Conservation (phyloP, 139 green algal genomes). For the Pleodorina starrii region DNA sequence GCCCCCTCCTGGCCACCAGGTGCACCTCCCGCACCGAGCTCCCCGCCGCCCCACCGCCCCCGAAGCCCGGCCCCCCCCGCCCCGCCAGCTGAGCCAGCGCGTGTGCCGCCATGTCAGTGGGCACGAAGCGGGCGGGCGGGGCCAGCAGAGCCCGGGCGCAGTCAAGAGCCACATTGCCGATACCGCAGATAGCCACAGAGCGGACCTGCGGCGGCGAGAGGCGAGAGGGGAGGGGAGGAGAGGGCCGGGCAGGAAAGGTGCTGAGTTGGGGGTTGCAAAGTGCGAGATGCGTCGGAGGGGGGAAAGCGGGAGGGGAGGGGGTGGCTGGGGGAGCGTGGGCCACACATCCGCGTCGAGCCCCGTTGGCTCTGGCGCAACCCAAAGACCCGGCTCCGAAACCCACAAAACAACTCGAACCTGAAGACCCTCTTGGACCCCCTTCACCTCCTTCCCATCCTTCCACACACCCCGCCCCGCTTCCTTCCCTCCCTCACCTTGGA, state of each 20-base stretch:
- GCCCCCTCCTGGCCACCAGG: constrained; percentile 88
- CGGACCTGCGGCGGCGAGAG: neutral
- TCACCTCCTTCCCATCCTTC: no score
- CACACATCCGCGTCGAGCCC: no score
- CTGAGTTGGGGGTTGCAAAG: neutral
- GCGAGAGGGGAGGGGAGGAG: neutral
- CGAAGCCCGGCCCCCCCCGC: neutral
- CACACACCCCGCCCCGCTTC: no score
- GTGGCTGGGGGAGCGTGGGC: no score
- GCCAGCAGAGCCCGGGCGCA: constrained; percentile 92
- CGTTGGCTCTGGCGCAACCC: no score
- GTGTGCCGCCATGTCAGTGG: constrained; percentile 90
- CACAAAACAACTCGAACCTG: no score
- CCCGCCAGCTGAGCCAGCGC: constrained; percentile 76
- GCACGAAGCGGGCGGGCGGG: constrained; percentile 26
- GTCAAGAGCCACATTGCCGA: constrained; percentile 96
- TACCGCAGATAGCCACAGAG: constrained; percentile 56
- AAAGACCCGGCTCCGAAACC: no score
- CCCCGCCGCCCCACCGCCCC: constrained; percentile 1
- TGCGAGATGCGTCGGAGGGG: neutral
- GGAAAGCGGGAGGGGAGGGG: neutral
- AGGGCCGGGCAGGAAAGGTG: neutral
- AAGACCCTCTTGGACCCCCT: no score
- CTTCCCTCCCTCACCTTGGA: constrained; percentile 19
- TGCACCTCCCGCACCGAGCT: constrained; percentile 75